Evolutionary conservation across 2,329 filamentous ascomycete genomes (phyloP).

Genomic region (Colletotrichum lindemuthianum): DNA sequence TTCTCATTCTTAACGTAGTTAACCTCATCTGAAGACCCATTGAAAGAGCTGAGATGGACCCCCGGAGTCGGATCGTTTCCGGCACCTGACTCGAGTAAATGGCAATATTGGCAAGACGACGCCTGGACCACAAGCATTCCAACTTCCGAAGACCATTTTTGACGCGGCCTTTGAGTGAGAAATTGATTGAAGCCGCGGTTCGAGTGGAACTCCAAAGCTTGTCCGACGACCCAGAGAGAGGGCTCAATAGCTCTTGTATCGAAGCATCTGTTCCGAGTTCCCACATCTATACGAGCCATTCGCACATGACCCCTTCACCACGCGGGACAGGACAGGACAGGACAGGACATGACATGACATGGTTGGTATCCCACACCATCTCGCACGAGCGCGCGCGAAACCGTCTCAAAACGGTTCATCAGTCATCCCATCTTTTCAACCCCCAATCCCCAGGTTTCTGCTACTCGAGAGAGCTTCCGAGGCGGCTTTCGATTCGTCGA

Average conservation of each 20-base stretch:
- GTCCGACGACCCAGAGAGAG: background rate
- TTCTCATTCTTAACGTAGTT: background rate
- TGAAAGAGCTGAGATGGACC: background rate
- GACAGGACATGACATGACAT: too few relatives aligned
- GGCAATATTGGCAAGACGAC: constrained; percentile 12
- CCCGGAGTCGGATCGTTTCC: constrained; percentile 7
- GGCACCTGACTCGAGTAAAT: constrained; percentile 29
- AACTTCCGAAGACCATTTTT: constrained; percentile 1
- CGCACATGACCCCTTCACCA: background rate
- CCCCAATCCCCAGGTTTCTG: too few relatives aligned
- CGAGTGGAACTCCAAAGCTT: constrained; percentile 10
- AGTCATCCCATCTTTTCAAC: background rate
- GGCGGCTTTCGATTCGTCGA: too few relatives aligned
- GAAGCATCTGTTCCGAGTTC: background rate
- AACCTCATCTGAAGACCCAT: background rate
- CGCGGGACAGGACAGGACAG: background rate
- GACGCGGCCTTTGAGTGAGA: background rate
- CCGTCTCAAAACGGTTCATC: constrained; percentile 13
- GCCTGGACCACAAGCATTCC: constrained; percentile 13
- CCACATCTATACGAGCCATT: constrained; percentile 2
- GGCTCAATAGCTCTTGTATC: too few relatives aligned
- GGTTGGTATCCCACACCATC: background rate
- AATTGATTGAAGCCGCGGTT: background rate
- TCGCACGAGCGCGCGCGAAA: constrained; percentile 12
- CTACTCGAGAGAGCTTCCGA: too few relatives aligned